Base-by-base conservation (phyloP, 176 grass and related monocot genomes). In the Melocanna baccifera region DNA sequence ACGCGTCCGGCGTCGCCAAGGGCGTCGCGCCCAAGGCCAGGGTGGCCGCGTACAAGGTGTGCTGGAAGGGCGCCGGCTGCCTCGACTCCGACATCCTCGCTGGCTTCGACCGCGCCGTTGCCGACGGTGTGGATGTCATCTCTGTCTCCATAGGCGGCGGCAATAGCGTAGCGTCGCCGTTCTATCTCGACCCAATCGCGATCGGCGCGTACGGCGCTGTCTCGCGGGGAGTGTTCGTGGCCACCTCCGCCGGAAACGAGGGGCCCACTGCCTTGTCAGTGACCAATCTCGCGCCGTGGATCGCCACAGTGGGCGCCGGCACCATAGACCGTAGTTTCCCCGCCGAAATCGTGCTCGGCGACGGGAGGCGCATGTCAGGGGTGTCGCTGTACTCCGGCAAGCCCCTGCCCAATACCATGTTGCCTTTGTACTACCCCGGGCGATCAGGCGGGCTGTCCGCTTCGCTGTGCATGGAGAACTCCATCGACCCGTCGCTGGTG, bases 31-130 rank as follows among this genome's bases (percentile, higher is more conserved):
- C 96, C 1, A 98, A 96, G 81, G 91, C 96, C 45, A 87, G 96
- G 73, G 81, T 98, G 4, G 96, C 96, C 9, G 83, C 57, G 12
- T 98, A 98, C 88, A 98, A 98, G 79, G 96, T 98, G 37, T 98
- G 96, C 81, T 98, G 93, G 93, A 98, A 90, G 76, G 87, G 84
- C 53, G 79, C 91, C 19, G 96, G 96, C 10, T 98, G 96, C 84
- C 88, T 98, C 22, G 96, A 96, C 81, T 98, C 93, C 42, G 96
- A 96, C 88, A 98, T 98, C 80, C 93, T 98, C 7, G 96, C 96
- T 0, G 96, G 93, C 2, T 96, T 98, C 86, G 96, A 98, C 85
- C 86, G 88, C 74, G 96, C 96, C 12, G 93, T 98, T 4, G 90
- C 96, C 0, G 96, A 98, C 63, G 96, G 96, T 15, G 96, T 96